A percentile compares a stretch with the other conserved stretches of the same genome.
Conservation (phyloP, 2,329 filamentous ascomycete genomes). For the Alternaria novae-zelandiae region DNA sequence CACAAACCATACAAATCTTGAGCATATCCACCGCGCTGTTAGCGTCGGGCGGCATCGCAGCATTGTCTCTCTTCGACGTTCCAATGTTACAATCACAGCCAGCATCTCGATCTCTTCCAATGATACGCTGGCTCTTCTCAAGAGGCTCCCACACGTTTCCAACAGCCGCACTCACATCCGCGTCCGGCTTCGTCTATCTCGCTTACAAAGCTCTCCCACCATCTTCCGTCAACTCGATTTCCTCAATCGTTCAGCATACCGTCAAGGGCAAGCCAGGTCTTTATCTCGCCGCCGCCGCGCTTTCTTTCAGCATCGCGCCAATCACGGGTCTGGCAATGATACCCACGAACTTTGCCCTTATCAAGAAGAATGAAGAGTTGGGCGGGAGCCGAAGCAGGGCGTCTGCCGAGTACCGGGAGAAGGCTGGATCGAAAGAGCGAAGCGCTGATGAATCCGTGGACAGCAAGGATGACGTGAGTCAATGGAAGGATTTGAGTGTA, state of each 20-base stretch:
- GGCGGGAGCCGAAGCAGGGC: conserved; percentile 20
- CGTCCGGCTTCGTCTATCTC: conserved; percentile 36
- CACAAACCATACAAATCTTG: conserved; percentile 27
- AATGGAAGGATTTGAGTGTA: conserved; percentile 36
- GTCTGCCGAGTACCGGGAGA: conserved; percentile 5
- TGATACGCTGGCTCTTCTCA: conserved; percentile 47
- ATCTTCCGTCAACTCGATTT: background rate
- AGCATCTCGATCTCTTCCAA: conserved; percentile 47
- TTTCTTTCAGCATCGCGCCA: conserved; percentile 29
- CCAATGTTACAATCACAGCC: conserved; percentile 43
- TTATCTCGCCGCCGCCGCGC: conserved; percentile 22
- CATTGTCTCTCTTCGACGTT: conserved; percentile 43
- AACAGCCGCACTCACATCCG: conserved; percentile 32
- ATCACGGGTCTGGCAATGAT: conserved; percentile 15
- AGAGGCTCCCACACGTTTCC: conserved; percentile 48
- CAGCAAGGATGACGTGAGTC: conserved; percentile 30
- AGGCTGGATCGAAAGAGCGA: conserved; percentile 1
- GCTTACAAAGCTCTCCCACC: conserved; percentile 22
- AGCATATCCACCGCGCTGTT: conserved; percentile 43
- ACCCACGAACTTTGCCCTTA: conserved; percentile 22
- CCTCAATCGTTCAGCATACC: background rate
- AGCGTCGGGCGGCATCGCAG: conserved; percentile 44
- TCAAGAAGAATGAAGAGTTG: conserved; percentile 29
- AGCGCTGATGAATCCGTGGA: conserved; percentile 28
- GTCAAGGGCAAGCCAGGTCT: conserved; percentile 9